phyloP scores from a whole-genome alignment of 768 basidiomycete species.

The Erythrobasidium yunnanense region DNA sequence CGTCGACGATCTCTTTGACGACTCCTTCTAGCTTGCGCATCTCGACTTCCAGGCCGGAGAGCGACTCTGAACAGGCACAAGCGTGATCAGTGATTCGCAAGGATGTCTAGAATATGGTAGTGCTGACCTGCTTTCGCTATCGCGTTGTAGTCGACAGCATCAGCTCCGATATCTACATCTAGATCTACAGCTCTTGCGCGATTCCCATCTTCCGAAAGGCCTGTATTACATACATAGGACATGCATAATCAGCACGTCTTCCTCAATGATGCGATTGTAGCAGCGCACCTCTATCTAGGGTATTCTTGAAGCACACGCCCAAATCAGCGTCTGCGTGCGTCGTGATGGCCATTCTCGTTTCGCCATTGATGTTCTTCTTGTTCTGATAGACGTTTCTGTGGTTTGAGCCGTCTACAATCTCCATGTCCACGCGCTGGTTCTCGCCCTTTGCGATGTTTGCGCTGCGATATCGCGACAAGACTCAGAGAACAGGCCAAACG shows the following conservation, averaged over 20 bases:
- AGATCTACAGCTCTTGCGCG: conserved; percentile 68
- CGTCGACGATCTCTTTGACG: conserved; percentile 86
- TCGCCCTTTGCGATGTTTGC: conserved; percentile 60
- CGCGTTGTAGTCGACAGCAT: conserved; percentile 97
- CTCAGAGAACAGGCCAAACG: no score
- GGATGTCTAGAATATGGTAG: background rate
- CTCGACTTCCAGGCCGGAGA: conserved; percentile 90
- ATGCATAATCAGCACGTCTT: background rate
- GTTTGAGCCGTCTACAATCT: conserved; percentile 78
- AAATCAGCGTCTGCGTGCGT: conserved; percentile 87
- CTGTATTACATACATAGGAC: no score
- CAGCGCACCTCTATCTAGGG: conserved; percentile 58
- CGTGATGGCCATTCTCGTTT: conserved; percentile 86
- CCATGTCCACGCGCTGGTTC: conserved; percentile 64
- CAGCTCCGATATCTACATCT: conserved; percentile 94
- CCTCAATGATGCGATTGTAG: background rate
- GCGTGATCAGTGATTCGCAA: no score
- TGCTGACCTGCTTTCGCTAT: conserved; percentile 76
- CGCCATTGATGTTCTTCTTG: conserved; percentile 75
- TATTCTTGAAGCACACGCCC: conserved; percentile 87
- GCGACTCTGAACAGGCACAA: conserved; percentile 53
- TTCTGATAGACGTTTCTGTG: conserved; percentile 79
- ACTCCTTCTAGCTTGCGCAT: conserved; percentile 95
- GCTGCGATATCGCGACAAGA: conserved; percentile 11
- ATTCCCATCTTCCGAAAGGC: conserved; percentile 45